Conservation (phyloP, 345 rosid species). For the Salix udensis region DNA sequence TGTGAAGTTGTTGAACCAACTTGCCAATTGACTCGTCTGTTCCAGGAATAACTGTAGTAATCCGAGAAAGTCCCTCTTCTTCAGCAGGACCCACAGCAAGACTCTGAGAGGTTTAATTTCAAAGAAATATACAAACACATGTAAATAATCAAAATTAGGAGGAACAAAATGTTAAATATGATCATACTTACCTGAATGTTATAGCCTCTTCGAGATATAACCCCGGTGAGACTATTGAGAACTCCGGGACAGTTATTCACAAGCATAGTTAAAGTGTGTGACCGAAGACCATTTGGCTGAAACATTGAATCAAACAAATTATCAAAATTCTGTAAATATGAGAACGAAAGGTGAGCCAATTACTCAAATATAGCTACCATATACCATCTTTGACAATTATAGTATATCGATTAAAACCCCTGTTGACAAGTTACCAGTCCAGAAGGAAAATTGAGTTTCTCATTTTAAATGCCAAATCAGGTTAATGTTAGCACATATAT, state of each 20-base stretch:
- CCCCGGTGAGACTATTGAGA: conserved; percentile 74
- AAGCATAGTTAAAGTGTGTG: conserved; percentile 79
- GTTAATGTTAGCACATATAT: neutral
- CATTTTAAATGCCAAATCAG: neutral
- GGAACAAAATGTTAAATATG: neutral
- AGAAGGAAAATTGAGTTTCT: neutral
- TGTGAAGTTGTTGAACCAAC: conserved; percentile 56
- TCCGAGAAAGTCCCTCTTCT: conserved; percentile 54
- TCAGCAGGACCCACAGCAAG: conserved; percentile 66
- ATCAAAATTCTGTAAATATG: conserved; percentile 1
- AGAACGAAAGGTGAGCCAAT: neutral
- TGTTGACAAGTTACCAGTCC: neutral
- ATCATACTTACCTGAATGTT: conserved; percentile 65
- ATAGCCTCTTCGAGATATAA: conserved; percentile 79
- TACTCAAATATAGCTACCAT: neutral
- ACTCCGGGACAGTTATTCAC: conserved; percentile 83
- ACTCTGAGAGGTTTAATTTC: conserved; percentile 38
- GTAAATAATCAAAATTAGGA: neutral
- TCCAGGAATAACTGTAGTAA: conserved; percentile 60
- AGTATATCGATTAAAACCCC: neutral
- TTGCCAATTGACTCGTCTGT: conserved; percentile 57
- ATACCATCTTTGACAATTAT: too few relatives aligned
- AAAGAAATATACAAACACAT: neutral
- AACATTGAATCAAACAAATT: conserved; percentile 6
- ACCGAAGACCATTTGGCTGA: conserved; percentile 70